phyloP scores from a whole-genome alignment of 768 basidiomycete species.

The Mycena galopus region DNA sequence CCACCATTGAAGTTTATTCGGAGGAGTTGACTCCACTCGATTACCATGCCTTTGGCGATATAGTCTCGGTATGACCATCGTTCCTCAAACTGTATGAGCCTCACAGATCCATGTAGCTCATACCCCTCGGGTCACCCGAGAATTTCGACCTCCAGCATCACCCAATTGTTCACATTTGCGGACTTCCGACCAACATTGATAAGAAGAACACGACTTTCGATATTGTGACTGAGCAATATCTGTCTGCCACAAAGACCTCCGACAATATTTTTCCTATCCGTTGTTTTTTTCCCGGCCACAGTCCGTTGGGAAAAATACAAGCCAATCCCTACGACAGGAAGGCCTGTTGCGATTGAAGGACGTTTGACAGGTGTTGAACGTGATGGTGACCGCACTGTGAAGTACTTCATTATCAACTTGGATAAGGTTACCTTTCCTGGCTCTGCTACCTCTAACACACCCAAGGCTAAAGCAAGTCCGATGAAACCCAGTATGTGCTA shows the following conservation, averaged over 20 bases:
- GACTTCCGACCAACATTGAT: not conserved
- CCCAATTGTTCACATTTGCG: not conserved
- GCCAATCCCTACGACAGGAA: not conserved
- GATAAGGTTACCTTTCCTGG: not conserved
- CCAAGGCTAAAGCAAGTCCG: not conserved
- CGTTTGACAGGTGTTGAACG: not conserved
- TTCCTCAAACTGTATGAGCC: too few relatives aligned
- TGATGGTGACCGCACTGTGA: not conserved
- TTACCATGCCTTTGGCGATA: not conserved
- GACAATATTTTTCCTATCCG: not conserved
- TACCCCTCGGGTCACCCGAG: not conserved
- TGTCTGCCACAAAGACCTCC: not conserved
- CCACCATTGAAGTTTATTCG: not conserved
- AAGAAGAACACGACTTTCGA: not conserved
- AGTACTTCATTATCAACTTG: not conserved
- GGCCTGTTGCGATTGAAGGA: not conserved
- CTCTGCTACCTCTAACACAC: not conserved
- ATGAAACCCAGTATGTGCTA: not conserved
- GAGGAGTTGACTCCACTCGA: not conserved
- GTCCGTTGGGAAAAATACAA: not conserved
- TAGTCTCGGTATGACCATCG: not conserved
- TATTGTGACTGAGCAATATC: not conserved
- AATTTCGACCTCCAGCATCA: not conserved
- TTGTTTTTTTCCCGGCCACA: not conserved
- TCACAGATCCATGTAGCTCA: not conserved